These are phyloP conservation scores for Amanita polypyramis DNA, from an alignment of 768 basidiomycete species.

Conservation along the genomic window DNA sequence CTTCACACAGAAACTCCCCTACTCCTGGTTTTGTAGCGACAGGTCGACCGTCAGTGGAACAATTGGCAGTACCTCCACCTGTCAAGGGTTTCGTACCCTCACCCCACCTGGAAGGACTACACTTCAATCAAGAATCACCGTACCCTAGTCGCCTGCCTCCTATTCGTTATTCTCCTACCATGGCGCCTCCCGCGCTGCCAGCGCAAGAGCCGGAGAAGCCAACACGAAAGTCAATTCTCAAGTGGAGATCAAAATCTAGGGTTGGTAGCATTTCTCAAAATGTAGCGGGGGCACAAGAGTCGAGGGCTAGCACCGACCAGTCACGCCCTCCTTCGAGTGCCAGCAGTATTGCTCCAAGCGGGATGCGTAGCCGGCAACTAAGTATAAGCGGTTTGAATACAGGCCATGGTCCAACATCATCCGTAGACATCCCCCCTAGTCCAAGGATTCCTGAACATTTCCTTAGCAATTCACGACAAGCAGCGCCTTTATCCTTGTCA, in stretches of 20 bases:
- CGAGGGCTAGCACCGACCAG: background rate
- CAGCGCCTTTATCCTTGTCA: background rate
- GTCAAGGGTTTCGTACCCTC: background rate
- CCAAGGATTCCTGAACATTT: constrained; percentile 50
- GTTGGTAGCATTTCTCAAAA: constrained; percentile 12
- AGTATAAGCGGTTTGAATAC: background rate
- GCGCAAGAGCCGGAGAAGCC: constrained; percentile 31
- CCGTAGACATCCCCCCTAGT: constrained; percentile 48
- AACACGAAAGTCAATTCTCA: constrained; percentile 63
- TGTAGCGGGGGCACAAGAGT: background rate
- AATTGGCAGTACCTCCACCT: background rate
- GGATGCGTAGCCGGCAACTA: constrained; percentile 7
- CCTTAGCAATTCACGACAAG: constrained; percentile 11
- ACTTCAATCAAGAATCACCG: constrained; percentile 67
- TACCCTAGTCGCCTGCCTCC: constrained; percentile 35
- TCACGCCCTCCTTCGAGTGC: constrained; percentile 13
- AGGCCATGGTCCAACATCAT: constrained; percentile 8
- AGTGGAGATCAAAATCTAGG: constrained; percentile 43
- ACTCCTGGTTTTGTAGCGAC: constrained; percentile 16
- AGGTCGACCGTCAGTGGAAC: background rate
- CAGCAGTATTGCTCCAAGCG: constrained; percentile 9
- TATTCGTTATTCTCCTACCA: constrained; percentile 21
- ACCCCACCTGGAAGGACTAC: constrained; percentile 32
- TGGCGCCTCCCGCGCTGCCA: constrained; percentile 18
- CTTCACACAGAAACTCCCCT: constrained; percentile 16